These are phyloP conservation scores for Hemileccinum impolitum DNA, from an alignment of 768 basidiomycete genomes.

Conservation along the genomic window DNA sequence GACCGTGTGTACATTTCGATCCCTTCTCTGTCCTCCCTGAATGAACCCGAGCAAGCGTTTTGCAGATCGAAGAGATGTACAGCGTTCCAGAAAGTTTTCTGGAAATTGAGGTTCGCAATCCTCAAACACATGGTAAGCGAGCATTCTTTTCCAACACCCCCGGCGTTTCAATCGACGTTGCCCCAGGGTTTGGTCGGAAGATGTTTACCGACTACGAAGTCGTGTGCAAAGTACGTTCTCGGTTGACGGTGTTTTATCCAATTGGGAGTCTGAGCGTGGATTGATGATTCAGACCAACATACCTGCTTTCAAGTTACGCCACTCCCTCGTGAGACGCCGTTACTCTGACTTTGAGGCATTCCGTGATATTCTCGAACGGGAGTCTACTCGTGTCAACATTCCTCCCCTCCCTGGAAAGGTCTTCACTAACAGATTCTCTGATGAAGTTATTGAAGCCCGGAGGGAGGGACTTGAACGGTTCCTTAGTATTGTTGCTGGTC, in stretches of 20 bases:
- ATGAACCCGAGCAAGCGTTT: conserved; percentile 34
- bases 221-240: conserved; percentile 75
- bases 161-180: neutral
- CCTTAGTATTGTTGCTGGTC: conserved; percentile 93
- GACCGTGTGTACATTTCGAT: conserved; percentile 39
- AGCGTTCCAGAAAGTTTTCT: conserved; percentile 94
- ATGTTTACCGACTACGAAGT: conserved; percentile 99
- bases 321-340: conserved; percentile 81
- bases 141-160: neutral
- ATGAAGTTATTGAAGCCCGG: conserved; percentile 91
- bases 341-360: conserved; percentile 97
- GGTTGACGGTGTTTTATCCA: neutral
- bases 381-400: conserved; percentile 96
- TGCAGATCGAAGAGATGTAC: conserved; percentile 97
- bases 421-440: conserved; percentile 96
- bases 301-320: conserved; percentile 96
- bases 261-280: conserved; percentile 2
- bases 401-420: conserved; percentile 97
- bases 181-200: conserved; percentile 83
- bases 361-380: conserved; percentile 95
- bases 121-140: conserved; percentile 85
- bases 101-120: conserved; percentile 96
- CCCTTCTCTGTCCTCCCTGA: conserved; percentile 14
- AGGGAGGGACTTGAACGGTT: conserved; percentile 94
- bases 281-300: conserved; percentile 78